Evolutionary conservation across 371 early-diverging fungal species (phyloP).

Genomic region (Hamiltosporidium magnivora): DNA sequence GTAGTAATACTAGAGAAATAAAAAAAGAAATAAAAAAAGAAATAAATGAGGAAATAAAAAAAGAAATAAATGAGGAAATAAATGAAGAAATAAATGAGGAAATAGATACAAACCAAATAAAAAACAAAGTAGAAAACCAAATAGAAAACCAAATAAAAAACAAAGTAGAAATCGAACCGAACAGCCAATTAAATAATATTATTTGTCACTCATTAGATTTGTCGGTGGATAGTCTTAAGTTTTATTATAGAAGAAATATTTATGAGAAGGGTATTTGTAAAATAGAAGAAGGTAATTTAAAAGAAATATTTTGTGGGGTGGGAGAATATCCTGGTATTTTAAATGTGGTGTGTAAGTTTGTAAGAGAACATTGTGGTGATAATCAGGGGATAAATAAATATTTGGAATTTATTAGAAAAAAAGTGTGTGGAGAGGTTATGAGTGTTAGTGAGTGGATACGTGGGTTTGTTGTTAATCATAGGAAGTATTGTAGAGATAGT

Average conservation of each 20-base stretch:
- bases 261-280: constrained; percentile 3
- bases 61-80: neutral
- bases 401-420: constrained; percentile 35
- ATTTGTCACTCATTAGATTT: no score
- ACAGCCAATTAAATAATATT: no score
- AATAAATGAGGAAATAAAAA: neutral
- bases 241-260: constrained; percentile 48
- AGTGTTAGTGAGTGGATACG: constrained; percentile 36
- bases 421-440: constrained; percentile 26
- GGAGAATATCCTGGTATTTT: constrained; percentile 30
- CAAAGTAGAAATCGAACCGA: neutral
- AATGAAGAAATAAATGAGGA: neutral
- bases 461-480: constrained; percentile 31
- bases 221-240: neutral
- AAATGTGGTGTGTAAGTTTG: constrained; percentile 20
- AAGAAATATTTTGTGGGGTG: constrained; percentile 42
- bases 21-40: neutral
- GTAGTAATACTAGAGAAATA: neutral
- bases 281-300: constrained; percentile 34
- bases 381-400: constrained; percentile 2
- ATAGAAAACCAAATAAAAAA: neutral
- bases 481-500: constrained; percentile 32
- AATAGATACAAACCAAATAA: neutral
- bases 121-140: neutral
- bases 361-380: constrained; percentile 22